A percentile compares a stretch with the other conserved stretches of the same genome.
Conservation (phyloP, 805 yeast species). For the Candida caryicola region DNA sequence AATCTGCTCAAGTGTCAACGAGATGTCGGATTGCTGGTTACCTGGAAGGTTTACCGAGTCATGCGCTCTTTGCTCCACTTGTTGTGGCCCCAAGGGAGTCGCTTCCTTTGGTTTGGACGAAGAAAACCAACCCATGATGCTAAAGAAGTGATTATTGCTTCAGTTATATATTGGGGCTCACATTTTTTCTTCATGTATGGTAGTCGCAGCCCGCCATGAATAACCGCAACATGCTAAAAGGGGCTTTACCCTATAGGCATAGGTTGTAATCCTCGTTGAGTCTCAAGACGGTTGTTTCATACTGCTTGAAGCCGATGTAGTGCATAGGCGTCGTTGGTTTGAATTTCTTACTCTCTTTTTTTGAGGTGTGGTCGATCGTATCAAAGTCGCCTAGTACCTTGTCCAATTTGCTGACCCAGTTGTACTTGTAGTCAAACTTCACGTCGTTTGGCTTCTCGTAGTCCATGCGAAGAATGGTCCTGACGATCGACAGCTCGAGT, state of each 20-base stretch:
- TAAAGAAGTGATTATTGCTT: no score
- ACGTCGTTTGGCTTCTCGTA: slow-evolving; percentile 18
- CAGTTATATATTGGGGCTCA: background rate
- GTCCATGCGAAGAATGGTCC: slow-evolving; percentile 25
- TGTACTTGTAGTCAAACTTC: slow-evolving; percentile 23
- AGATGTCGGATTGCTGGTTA: slow-evolving; percentile 18
- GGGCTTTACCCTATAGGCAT: slow-evolving; percentile 24
- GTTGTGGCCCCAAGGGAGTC: slow-evolving; percentile 9
- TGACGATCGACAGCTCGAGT: slow-evolving; percentile 21
- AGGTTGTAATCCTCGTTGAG: slow-evolving; percentile 26
- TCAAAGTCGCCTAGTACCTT: slow-evolving; percentile 3
- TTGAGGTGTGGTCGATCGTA: slow-evolving; percentile 2
- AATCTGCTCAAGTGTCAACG: slow-evolving; percentile 29
- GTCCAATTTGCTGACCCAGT: slow-evolving; percentile 19
- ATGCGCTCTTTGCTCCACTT: slow-evolving; percentile 28
- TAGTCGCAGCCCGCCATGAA: background rate
- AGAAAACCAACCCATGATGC: slow-evolving; percentile 18
- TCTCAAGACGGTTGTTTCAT: slow-evolving; percentile 24
- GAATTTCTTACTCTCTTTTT: slow-evolving; percentile 3
- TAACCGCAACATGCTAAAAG: background rate
- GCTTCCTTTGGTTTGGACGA: slow-evolving; percentile 7
- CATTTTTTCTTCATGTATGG: background rate
- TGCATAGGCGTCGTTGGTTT: slow-evolving; percentile 6
- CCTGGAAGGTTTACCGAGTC: slow-evolving; percentile 18
- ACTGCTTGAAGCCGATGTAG: slow-evolving; percentile 22